These are phyloP conservation scores for Fraxinus velutina DNA, from an alignment of 305 asterid genomes.

Conservation along the genomic window DNA sequence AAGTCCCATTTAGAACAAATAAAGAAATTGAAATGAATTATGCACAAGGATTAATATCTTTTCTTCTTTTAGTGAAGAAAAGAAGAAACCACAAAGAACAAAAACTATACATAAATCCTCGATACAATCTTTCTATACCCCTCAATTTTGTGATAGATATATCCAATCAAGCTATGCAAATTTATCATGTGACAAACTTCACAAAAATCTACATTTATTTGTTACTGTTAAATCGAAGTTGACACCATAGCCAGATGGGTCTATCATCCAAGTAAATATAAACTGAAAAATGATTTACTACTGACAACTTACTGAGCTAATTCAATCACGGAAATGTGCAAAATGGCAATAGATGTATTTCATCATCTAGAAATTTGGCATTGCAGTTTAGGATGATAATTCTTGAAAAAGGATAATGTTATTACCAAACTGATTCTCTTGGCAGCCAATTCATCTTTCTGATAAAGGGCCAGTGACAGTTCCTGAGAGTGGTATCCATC, in stretches of 20 bases:
- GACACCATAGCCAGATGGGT: background rate
- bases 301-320: background rate
- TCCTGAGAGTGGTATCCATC: conserved; percentile 88
- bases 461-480: conserved; percentile 61
- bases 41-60: background rate
- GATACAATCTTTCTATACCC: background rate
- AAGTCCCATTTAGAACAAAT: conserved; percentile 23
- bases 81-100: background rate
- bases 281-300: background rate
- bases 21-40: conserved; percentile 16
- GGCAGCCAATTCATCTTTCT: conserved; percentile 56
- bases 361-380: background rate
- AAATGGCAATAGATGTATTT: background rate
- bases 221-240: background rate
- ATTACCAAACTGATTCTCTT: conserved; percentile 67
- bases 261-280: background rate
- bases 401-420: background rate
- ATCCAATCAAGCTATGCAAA: background rate
- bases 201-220: background rate
- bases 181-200: background rate
- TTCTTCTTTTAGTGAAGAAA: background rate
- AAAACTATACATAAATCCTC: background rate
- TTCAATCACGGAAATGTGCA: background rate
- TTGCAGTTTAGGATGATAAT: background rate
- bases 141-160: background rate